phyloP scores from a whole-genome alignment of 768 basidiomycete species.

The Boletus fagicola region DNA sequence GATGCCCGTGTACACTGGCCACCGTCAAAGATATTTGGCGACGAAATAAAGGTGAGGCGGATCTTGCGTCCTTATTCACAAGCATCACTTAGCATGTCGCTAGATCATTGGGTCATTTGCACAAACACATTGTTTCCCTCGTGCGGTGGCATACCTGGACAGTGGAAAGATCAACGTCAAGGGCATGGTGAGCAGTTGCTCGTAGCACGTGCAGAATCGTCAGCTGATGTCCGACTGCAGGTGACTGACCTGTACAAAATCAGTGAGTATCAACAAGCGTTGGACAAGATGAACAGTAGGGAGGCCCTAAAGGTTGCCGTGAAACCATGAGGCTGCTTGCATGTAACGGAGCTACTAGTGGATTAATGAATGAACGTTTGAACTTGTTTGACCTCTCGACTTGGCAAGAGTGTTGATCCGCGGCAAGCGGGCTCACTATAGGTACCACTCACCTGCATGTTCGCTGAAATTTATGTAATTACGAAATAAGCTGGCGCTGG shows the following conservation, averaged over 20 bases:
- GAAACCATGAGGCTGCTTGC: slow-evolving; percentile 39
- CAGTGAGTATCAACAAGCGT: slow-evolving; percentile 61
- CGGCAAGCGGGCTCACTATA: neutral
- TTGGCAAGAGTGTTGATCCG: neutral
- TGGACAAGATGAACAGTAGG: slow-evolving; percentile 68
- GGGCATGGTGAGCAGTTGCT: slow-evolving; percentile 52
- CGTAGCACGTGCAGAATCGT: neutral
- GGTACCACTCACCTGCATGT: neutral
- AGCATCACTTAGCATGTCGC: neutral
- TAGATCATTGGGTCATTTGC: slow-evolving; percentile 87
- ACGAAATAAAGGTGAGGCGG: slow-evolving; percentile 54
- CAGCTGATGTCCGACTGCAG: slow-evolving; percentile 2
- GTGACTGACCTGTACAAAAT: slow-evolving; percentile 57
- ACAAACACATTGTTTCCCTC: slow-evolving; percentile 82
- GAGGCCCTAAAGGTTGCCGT: slow-evolving; percentile 55
- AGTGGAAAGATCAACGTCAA: slow-evolving; percentile 75
- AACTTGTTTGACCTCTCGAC: neutral
- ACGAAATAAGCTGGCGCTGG: slow-evolving; percentile 15
- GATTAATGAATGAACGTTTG: neutral
- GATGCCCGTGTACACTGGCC: slow-evolving; percentile 79
- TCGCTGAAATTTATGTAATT: slow-evolving; percentile 2
- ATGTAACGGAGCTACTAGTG: neutral
- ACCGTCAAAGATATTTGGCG: slow-evolving; percentile 70
- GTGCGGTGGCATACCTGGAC: slow-evolving; percentile 82
- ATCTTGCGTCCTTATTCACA: neutral